Conservation (phyloP, 1,284 basidiomycete species). For the Ustilago tritici region DNA sequence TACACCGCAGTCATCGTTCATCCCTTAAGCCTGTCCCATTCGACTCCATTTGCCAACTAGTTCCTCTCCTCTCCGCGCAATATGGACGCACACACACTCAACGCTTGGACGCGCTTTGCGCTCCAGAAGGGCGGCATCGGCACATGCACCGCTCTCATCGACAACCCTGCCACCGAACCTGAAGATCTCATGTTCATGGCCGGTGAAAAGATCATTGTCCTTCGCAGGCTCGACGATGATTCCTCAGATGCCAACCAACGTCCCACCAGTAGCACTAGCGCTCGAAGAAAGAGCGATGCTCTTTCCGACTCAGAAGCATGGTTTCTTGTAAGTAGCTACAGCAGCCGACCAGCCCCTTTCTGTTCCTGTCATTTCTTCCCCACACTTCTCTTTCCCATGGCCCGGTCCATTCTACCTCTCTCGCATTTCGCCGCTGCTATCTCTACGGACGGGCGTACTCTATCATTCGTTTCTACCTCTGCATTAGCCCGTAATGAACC, state of each 20-base stretch:
- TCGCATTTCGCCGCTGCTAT: no score
- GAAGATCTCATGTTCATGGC: conserved; percentile 68
- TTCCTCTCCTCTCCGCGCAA: neutral
- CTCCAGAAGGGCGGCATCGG: conserved; percentile 68
- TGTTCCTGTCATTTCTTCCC: no score
- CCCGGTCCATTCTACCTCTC: no score
- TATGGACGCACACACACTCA: conserved; percentile 68
- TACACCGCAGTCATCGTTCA: no score
- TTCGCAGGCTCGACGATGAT: conserved; percentile 60
- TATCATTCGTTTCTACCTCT: no score
- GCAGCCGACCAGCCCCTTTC: neutral
- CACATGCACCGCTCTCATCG: conserved; percentile 63
- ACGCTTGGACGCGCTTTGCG: conserved; percentile 69
- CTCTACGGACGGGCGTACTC: no score
- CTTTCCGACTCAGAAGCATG: conserved; percentile 37
- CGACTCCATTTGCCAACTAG: no score
- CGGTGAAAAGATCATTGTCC: conserved; percentile 66
- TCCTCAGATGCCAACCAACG: conserved; percentile 26
- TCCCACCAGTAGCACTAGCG: conserved; percentile 34
- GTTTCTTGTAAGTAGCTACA: conserved; percentile 31
- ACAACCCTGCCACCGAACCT: conserved; percentile 60
- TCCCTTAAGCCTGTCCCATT: no score
- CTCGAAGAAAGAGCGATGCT: conserved; percentile 19
- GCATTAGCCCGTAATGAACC: no score
- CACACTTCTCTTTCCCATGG: neutral